phyloP scores from a whole-genome alignment of 768 basidiomycete species.

The Boletus patriciae region DNA sequence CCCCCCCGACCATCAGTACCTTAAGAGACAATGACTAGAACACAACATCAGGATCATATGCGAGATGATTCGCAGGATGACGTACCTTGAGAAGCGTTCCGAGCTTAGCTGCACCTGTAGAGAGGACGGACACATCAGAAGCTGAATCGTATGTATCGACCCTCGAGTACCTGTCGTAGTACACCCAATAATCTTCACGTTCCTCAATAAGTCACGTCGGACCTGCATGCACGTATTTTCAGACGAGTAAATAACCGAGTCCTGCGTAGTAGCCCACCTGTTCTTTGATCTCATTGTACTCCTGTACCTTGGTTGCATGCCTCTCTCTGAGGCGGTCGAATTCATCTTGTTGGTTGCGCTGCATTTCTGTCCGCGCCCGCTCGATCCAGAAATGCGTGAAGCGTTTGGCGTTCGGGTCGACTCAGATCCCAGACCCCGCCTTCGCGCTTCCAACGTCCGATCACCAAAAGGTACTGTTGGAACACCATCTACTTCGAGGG shows the following conservation, averaged over 20 bases:
- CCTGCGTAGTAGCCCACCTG: conserved; percentile 43
- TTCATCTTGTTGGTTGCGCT: conserved; percentile 35
- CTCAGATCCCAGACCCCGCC: conserved; percentile 58
- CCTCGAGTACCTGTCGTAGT: conserved; percentile 64
- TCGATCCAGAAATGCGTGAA: conserved; percentile 51
- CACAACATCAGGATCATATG: neutral
- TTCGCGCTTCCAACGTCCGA: conserved; percentile 35
- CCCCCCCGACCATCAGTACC: conserved; percentile 74
- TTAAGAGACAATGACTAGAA: conserved; percentile 55
- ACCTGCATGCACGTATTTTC: conserved; percentile 37
- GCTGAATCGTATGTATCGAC: neutral
- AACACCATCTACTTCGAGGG: conserved; percentile 35
- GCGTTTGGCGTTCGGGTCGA: conserved; percentile 42
- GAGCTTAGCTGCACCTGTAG: conserved; percentile 65
- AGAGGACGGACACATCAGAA: neutral
- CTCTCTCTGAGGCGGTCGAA: conserved; percentile 43
- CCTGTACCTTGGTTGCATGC: conserved; percentile 41
- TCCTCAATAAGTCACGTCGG: conserved; percentile 52
- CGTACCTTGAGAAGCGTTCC: conserved; percentile 54
- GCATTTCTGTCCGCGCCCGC: conserved; percentile 36
- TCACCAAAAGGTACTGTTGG: conserved; percentile 40
- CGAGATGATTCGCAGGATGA: neutral
- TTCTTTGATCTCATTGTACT: conserved; percentile 45
- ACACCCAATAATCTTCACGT: conserved; percentile 67
- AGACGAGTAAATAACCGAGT: neutral